A percentile compares a stretch with the other conserved stretches of the same genome.
phyloP scores from a whole-genome alignment of 2,329 filamentous ascomycete species.

The Ceratocystis colombiana region DNA sequence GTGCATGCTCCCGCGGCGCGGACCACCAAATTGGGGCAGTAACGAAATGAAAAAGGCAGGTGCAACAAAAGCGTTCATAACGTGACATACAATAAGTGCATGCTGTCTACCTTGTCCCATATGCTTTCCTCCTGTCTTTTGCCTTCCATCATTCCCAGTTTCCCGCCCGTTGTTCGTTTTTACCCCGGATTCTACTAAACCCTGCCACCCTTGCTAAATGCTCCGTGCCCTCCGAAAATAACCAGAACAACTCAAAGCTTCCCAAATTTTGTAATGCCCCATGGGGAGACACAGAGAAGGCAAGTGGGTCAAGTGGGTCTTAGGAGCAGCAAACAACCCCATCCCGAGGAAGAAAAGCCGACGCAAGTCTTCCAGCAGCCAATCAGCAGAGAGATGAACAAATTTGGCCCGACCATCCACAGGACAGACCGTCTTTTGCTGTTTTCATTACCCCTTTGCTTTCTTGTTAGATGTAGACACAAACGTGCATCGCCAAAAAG shows the following conservation, averaged over 20 bases:
- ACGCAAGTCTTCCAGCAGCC: background rate
- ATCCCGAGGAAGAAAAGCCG: slow-evolving; percentile 12
- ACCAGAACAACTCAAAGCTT: slow-evolving; percentile 6
- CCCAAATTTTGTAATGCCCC: slow-evolving; percentile 7
- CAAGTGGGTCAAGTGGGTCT: slow-evolving; percentile 10
- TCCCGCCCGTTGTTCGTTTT: background rate
- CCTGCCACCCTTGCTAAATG: slow-evolving; percentile 9
- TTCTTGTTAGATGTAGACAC: background rate
- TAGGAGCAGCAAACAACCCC: background rate
- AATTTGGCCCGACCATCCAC: background rate
- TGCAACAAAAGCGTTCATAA: background rate
- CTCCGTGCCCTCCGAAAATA: slow-evolving; percentile 14
- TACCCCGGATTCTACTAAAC: slow-evolving; percentile 14
- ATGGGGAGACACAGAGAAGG: slow-evolving; percentile 10
- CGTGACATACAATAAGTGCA: background rate
- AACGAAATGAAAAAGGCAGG: background rate
- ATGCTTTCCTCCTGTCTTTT: background rate
- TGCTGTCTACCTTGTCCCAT: background rate
- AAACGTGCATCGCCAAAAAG: background rate
- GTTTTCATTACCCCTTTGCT: background rate
- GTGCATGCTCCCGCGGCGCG: background rate
- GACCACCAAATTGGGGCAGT: background rate
- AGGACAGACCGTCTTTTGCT: background rate
- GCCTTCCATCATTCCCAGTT: background rate
- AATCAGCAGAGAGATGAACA: background rate